These are phyloP conservation scores for Leersia perrieri DNA, from an alignment of 176 grass and related monocot species.

Conservation along the genomic window DNA sequence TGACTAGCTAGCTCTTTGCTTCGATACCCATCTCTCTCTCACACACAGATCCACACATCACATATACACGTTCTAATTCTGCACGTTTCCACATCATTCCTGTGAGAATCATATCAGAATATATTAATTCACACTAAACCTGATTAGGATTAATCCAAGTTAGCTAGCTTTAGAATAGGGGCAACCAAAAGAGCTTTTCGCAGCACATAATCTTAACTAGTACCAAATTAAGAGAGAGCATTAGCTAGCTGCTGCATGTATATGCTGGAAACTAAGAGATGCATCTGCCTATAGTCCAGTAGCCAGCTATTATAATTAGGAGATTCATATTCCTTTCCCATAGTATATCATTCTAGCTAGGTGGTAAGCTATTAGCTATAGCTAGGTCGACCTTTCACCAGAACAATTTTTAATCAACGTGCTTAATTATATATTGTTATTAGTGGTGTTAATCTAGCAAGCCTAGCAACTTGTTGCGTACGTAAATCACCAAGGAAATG, in stretches of 20 bases:
- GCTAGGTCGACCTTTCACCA: not conserved
- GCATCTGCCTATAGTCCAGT: not conserved
- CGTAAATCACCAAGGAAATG: not conserved
- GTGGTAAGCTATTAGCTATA: not conserved
- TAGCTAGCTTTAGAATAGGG: constrained; percentile 1
- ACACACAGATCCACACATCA: not conserved
- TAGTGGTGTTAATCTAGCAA: not conserved
- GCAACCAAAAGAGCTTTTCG: not conserved
- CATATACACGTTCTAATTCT: not conserved
- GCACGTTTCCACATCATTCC: constrained; percentile 24
- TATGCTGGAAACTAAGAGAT: not conserved
- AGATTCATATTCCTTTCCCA: not conserved
- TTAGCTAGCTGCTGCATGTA: not conserved
- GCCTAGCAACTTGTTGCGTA: not conserved
- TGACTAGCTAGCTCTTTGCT: not conserved
- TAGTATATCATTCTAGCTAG: not conserved
- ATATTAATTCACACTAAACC: constrained; percentile 33
- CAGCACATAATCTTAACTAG: constrained; percentile 36
- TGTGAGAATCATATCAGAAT: not conserved
- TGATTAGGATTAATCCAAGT: constrained; percentile 3
- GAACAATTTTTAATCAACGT: not conserved
- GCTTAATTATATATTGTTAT: too few relatives aligned
- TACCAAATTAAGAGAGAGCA: constrained; percentile 20
- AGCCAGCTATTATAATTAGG: not conserved
- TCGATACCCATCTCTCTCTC: not conserved